phyloP scores from a whole-genome alignment of 1,284 basidiomycete genomes.

The Laetiporus sulphureus region DNA sequence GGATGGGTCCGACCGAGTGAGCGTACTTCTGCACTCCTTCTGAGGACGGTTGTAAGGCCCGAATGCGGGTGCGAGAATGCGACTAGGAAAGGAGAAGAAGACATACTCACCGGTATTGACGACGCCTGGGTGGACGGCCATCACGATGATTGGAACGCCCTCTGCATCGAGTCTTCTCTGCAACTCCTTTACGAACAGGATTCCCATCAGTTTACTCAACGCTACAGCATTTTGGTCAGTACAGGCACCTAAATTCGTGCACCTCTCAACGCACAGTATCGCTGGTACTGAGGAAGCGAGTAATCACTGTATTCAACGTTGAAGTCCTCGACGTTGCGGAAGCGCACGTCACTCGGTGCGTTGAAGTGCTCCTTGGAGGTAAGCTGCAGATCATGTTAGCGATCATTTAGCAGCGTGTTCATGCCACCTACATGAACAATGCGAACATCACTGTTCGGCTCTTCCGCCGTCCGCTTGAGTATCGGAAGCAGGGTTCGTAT shows the following conservation, averaged over 20 bases:
- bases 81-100: constrained; percentile 12
- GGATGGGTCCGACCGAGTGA: constrained; percentile 11
- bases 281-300: constrained; percentile 20
- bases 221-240: constrained; percentile 11
- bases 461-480: constrained; percentile 36
- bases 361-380: constrained; percentile 16
- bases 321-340: constrained; percentile 32
- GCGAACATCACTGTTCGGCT: constrained; percentile 41
- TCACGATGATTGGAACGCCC: constrained; percentile 24
- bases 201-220: constrained; percentile 29
- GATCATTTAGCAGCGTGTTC: constrained; percentile 6
- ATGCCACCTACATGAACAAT: constrained; percentile 36
- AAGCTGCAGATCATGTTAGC: constrained; percentile 4
- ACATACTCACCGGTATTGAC: constrained; percentile 33
- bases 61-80: constrained; percentile 15
- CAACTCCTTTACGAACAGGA: constrained; percentile 23
- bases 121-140: constrained; percentile 27
- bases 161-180: constrained; percentile 22
- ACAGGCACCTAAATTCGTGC: not conserved
- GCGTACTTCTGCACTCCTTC: constrained; percentile 17
- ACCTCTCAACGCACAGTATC: constrained; percentile 28
- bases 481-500: constrained; percentile 42
- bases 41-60: not conserved
- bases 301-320: constrained; percentile 29
- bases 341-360: constrained; percentile 20